phyloP scores from a whole-genome alignment of 2,329 filamentous ascomycete genomes.

The Cercospora sp. region DNA sequence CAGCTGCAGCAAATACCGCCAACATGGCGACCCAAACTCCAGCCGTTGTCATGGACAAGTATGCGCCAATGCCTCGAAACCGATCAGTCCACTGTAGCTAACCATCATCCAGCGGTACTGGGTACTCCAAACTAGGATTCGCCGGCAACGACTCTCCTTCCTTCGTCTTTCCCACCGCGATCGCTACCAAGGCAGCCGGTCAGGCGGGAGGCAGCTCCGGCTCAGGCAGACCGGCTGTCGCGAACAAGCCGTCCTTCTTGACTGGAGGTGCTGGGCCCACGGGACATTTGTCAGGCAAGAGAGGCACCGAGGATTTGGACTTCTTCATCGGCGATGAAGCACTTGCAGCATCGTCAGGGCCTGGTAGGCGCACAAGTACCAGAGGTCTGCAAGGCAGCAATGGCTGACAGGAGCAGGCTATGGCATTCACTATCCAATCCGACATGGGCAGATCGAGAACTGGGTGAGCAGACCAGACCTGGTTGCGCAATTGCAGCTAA shows the following conservation, averaged over 20 bases:
- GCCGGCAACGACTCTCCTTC: constrained; percentile 98
- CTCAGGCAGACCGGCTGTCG: constrained; percentile 84
- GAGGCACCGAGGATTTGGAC: constrained; percentile 95
- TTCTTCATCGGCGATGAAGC: constrained; percentile 99
- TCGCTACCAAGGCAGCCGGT: constrained; percentile 83
- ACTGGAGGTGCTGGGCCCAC: constrained; percentile 83
- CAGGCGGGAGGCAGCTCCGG: constrained; percentile 67
- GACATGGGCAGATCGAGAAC: constrained; percentile 97
- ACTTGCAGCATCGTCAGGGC: constrained; percentile 76
- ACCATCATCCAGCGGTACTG: constrained; percentile 75
- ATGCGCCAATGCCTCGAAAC: constrained; percentile 37
- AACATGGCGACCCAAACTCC: constrained; percentile 97
- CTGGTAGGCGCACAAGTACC: constrained; percentile 57
- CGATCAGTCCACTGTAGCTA: constrained; percentile 27
- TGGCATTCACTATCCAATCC: constrained; percentile 94
- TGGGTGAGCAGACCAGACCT: constrained; percentile 62
- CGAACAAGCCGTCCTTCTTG: constrained; percentile 92
- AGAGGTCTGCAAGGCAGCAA: neutral
- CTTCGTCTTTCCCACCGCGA: constrained; percentile 98
- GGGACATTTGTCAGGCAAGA: constrained; percentile 83
- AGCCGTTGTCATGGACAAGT: constrained; percentile 99
- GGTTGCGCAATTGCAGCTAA: constrained; percentile 12
- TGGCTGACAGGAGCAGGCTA: constrained; percentile 63
- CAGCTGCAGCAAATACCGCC: constrained; percentile 16
- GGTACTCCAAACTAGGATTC: constrained; percentile 98